These are phyloP conservation scores for Arthrobotrys iridis DNA, from an alignment of 2,329 filamentous ascomycete species.

Conservation along the genomic window DNA sequence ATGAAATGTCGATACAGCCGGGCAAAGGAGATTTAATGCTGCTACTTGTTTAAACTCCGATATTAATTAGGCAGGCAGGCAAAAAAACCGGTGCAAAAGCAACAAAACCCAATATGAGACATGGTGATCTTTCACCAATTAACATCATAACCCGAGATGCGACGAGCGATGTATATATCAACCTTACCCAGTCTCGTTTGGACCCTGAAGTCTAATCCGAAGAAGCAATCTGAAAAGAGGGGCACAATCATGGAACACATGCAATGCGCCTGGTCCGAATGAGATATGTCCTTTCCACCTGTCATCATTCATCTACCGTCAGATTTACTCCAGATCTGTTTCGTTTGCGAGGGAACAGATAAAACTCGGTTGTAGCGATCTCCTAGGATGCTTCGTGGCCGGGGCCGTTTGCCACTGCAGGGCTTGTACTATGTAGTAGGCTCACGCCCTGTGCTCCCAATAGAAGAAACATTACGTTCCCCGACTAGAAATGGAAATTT, in stretches of 20 bases:
- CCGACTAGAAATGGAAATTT: constrained; percentile 38
- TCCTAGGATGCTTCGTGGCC: constrained; percentile 25
- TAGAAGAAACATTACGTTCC: background rate
- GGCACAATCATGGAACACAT: constrained; percentile 28
- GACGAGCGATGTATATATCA: constrained; percentile 14
- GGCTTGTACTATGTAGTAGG: constrained; percentile 24
- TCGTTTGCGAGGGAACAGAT: background rate
- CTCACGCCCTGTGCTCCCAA: constrained; percentile 12
- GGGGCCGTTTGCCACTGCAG: constrained; percentile 31
- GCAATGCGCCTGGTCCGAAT: constrained; percentile 29
- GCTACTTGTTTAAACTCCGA: constrained; percentile 6
- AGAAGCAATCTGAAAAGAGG: background rate
- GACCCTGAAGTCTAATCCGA: constrained; percentile 11
- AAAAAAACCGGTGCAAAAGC: background rate
- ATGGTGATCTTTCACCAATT: constrained; percentile 1
- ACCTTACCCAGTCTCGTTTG: background rate
- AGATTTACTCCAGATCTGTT: constrained; percentile 22
- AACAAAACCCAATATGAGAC: background rate
- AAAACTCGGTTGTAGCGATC: constrained; percentile 3
- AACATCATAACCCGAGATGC: background rate
- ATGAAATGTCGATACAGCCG: background rate
- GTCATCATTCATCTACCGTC: constrained; percentile 24
- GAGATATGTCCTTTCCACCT: constrained; percentile 3
- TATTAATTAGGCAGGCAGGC: background rate
- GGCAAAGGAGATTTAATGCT: background rate